These are phyloP conservation scores for Triangularia verruculosa DNA, from an alignment of 2,329 filamentous ascomycete genomes.

Conservation along the genomic window DNA sequence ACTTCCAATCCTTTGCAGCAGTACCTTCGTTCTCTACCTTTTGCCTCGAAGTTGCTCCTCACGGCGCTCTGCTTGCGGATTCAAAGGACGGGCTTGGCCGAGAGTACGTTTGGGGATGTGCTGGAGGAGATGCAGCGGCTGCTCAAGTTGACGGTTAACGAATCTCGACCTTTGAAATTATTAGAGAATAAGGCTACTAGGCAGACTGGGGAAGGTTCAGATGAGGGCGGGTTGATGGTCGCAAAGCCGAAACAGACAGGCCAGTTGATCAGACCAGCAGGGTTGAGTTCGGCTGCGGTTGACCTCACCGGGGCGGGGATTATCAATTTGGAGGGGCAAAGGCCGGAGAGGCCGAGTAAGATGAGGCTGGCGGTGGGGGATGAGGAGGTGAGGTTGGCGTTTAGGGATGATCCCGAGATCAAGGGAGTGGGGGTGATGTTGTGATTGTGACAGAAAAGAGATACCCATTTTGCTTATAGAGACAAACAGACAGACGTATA, in stretches of 20 bases:
- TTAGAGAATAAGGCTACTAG: slow-evolving; percentile 39
- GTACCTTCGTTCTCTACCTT: slow-evolving; percentile 76
- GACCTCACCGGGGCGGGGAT: slow-evolving; percentile 86
- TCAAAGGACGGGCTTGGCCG: slow-evolving; percentile 77
- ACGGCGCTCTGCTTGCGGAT: slow-evolving; percentile 76
- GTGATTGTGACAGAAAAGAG: slow-evolving; percentile 20
- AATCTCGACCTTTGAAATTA: slow-evolving; percentile 57
- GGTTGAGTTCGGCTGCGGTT: slow-evolving; percentile 60
- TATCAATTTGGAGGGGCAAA: slow-evolving; percentile 75
- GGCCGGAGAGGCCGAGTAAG: slow-evolving; percentile 82
- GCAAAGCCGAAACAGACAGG: slow-evolving; percentile 20
- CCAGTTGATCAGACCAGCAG: slow-evolving; percentile 31
- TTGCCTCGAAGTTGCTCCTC: slow-evolving; percentile 81
- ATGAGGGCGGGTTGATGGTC: slow-evolving; percentile 14
- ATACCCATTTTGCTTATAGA: slow-evolving; percentile 17
- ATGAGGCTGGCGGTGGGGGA: slow-evolving; percentile 82
- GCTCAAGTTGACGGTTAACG: slow-evolving; percentile 56
- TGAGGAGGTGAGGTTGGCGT: slow-evolving; percentile 84
- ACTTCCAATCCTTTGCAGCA: slow-evolving; percentile 90
- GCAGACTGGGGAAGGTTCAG: not conserved
- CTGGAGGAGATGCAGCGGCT: slow-evolving; percentile 79
- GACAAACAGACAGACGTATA: not conserved
- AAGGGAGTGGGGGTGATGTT: slow-evolving; percentile 62
- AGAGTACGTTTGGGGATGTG: slow-evolving; percentile 86
- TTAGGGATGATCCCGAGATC: slow-evolving; percentile 84